Evolutionary conservation across 2,329 filamentous ascomycete species (phyloP).

Genomic region (Phoma sp.): DNA sequence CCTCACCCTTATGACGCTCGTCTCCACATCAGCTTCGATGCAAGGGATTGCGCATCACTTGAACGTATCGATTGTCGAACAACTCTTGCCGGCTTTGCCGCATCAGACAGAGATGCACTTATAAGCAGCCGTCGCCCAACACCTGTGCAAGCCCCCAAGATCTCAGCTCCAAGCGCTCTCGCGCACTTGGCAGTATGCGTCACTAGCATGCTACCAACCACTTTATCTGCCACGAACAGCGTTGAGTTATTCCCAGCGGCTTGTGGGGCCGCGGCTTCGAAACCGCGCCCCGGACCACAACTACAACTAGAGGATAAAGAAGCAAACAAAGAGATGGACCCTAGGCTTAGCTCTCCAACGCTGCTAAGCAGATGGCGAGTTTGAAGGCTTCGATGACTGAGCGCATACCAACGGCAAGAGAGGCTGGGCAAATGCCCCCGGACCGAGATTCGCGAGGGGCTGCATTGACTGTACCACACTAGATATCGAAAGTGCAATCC

Average conservation of each 20-base stretch:
- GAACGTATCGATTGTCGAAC: background rate
- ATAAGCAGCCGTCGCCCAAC: background rate
- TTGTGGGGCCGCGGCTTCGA: conserved; percentile 7
- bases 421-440: conserved; percentile 4
- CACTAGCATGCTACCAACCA: background rate
- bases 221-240: conserved; percentile 2
- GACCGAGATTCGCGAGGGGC: conserved; percentile 5
- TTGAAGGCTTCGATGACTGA: background rate
- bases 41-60: background rate
- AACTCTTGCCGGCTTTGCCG: background rate
- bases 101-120: background rate
- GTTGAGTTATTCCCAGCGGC: background rate
- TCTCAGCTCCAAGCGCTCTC: background rate
- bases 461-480: conserved; percentile 13
- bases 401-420: conserved; percentile 2
- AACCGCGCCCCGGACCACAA: background rate
- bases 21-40: background rate
- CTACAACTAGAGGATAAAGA: background rate
- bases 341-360: background rate
- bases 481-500: conserved; percentile 14
- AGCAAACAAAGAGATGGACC: conserved; percentile 6
- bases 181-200: background rate
- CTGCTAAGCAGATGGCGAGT: background rate
- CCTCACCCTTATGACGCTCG: background rate
- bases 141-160: background rate